Conservation (phyloP, 371 early-diverging fungal genomes). For the Actinomucor elegans region DNA sequence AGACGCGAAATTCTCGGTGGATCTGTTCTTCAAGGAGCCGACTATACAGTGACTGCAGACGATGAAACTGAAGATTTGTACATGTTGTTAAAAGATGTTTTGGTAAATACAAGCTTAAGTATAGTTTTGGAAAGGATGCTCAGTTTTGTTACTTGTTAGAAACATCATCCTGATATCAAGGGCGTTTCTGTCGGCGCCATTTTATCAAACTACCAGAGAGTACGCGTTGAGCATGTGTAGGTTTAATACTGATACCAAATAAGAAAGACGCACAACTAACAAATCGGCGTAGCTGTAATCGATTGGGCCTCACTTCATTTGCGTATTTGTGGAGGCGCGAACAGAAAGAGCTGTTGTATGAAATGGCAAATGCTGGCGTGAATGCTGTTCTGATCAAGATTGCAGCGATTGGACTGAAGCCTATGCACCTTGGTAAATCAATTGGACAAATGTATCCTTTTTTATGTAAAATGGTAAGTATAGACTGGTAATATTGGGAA, state of each 20-base stretch:
- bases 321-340: slow-evolving; percentile 95
- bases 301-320: slow-evolving; percentile 81
- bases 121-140: not conserved
- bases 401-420: slow-evolving; percentile 85
- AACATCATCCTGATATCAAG: slow-evolving; percentile 76
- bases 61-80: slow-evolving; percentile 99
- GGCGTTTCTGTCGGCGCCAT: slow-evolving; percentile 99
- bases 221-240: slow-evolving; percentile 96
- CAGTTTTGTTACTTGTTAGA: slow-evolving; percentile 22
- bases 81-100: slow-evolving; percentile 66
- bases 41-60: slow-evolving; percentile 58
- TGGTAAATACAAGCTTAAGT: slow-evolving; percentile 35
- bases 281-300: slow-evolving; percentile 85
- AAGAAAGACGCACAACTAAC: no score
- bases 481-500: not conserved
- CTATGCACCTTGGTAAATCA: slow-evolving; percentile 76
- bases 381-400: slow-evolving; percentile 94
- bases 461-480: slow-evolving; percentile 65
- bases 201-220: slow-evolving; percentile 95
- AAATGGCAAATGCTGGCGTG: slow-evolving; percentile 89
- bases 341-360: slow-evolving; percentile 84
- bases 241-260: no score
- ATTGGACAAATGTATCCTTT: slow-evolving; percentile 77
- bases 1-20: slow-evolving; percentile 76
- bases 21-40: slow-evolving; percentile 68